Base-by-base conservation (phyloP, 345 rosid genomes). In the Rubroshorea leprosula region DNA sequence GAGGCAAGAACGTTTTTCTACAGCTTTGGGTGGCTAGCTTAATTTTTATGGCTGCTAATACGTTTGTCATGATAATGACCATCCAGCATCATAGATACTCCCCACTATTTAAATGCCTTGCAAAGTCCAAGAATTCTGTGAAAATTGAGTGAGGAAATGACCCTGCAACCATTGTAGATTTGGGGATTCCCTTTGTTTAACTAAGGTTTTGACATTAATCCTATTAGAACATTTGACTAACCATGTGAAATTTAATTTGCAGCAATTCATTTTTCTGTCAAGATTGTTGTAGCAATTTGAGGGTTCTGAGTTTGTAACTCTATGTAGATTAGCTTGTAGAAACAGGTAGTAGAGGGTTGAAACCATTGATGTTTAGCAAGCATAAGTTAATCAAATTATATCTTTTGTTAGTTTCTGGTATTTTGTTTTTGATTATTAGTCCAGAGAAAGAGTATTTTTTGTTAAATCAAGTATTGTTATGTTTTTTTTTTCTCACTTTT, bases 1-100 rank as follows among this genome's bases (percentile, higher is more conserved):
- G 73, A 63, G 97, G 96, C 44, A 22, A 67, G 57, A 90, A 90
- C 46, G 96, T 92, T 55, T 84, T 88, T 53, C 46, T 92, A 23
- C 81, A 75, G 75, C 84, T 92, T 5, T 92, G 98, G 98, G 52
- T 81, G 11, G 90, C 90, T 23, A 65, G 98, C 79, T 70, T 92
- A 46, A 57, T 74, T 31, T 86, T 89, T 73, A 72, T 89, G 58
- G 87, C 72, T 52, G 89, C 90, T 35, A 92, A 80, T 74, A 74
- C 96, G 1, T 63, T 68, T 14, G 65, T 92, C 63, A 54, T 85
- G 21, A 52, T 78, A 70, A 64, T 66, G 77, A 74, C 84, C 54
- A 84, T 82, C 58, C 58, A 68, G 17, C 65, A 52, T 27, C 97
- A 85, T 70, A 68, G 57, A 20, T 80, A 64, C 65, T 68, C 80